Conservation (phyloP, 331 rosid species). For the Quercus tomentella region DNA sequence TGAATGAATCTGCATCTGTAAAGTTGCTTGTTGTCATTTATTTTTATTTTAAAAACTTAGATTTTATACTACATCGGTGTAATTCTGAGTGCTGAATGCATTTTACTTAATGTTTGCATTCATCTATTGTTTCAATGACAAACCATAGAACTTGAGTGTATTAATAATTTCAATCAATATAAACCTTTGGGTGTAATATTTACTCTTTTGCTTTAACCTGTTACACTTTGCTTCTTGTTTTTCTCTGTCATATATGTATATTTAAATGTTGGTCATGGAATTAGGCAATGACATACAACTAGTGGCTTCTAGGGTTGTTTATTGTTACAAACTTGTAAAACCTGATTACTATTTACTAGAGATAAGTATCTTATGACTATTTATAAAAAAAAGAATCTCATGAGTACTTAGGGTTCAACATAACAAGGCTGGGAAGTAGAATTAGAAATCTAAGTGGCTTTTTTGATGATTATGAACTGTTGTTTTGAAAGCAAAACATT, state of each 20-base stretch:
- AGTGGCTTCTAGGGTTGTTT: not conserved
- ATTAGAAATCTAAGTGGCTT: not conserved
- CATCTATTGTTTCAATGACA: not conserved
- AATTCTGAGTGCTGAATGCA: not conserved
- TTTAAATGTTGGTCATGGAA: not conserved
- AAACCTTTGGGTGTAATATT: not conserved
- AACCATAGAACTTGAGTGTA: not conserved
- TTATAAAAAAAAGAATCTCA: not conserved
- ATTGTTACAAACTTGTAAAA: not conserved
- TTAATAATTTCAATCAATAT: not conserved
- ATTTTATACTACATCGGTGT: not conserved
- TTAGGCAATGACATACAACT: not conserved
- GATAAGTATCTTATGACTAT: not conserved
- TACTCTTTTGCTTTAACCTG: not conserved
- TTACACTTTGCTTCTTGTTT: not conserved
- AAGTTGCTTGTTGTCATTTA: not conserved
- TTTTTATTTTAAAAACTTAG: not conserved
- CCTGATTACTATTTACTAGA: not conserved
- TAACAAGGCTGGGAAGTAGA: not conserved
- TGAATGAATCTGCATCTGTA: not conserved
- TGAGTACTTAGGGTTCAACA: not conserved
- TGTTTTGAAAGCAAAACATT: not conserved
- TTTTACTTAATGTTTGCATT: not conserved
- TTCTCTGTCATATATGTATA: not conserved
- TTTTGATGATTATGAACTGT: not conserved